These are phyloP conservation scores for Leptographium lundbergii DNA, from an alignment of 2,329 filamentous ascomycete species.

Conservation along the genomic window DNA sequence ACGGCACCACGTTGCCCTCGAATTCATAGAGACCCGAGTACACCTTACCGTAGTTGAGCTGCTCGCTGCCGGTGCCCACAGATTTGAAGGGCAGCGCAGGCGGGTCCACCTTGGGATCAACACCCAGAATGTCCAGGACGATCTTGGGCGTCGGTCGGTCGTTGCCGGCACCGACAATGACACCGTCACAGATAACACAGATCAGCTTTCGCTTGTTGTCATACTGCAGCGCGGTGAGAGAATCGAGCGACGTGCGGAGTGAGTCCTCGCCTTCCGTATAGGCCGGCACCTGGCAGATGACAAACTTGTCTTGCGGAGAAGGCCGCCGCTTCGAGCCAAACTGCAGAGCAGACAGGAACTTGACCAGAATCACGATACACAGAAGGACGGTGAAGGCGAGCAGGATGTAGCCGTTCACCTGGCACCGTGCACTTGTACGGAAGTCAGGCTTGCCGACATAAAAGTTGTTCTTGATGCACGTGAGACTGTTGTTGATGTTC, in stretches of 20 bases:
- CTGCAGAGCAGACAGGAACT: constrained; percentile 87
- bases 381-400: constrained; percentile 78
- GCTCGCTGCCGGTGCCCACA: constrained; percentile 74
- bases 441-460: constrained; percentile 80
- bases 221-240: constrained; percentile 84
- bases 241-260: constrained; percentile 83
- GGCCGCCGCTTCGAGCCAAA: constrained; percentile 86
- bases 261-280: constrained; percentile 98
- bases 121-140: constrained; percentile 90
- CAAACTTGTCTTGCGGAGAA: constrained; percentile 90
- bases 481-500: constrained; percentile 51
- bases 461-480: constrained; percentile 74
- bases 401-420: constrained; percentile 84
- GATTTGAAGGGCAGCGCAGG: constrained; percentile 91
- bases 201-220: constrained; percentile 98
- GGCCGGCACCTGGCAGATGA: constrained; percentile 94
- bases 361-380: constrained; percentile 65
- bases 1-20: constrained; percentile 94
- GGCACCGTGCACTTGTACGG: constrained; percentile 60
- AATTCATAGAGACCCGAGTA: constrained; percentile 97
- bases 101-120: constrained; percentile 92
- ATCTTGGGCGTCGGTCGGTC: constrained; percentile 96
- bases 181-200: constrained; percentile 90
- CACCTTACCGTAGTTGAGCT: constrained; percentile 96
- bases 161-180: constrained; percentile 92